phyloP scores from a whole-genome alignment of 2,329 filamentous ascomycete species.

The Aspergillus fischeri region DNA sequence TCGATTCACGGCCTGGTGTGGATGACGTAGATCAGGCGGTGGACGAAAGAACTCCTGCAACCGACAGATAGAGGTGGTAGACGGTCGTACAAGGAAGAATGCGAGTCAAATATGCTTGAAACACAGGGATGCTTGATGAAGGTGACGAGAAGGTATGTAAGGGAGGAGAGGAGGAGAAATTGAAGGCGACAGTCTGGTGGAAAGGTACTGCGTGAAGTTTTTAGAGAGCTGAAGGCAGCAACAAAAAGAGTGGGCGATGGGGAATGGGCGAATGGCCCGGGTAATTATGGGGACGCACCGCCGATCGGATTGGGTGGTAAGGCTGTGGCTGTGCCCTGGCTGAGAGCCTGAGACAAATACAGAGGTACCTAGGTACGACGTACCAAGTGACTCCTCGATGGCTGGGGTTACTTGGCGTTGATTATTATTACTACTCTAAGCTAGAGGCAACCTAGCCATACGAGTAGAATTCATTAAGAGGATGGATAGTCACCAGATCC shows the following conservation, averaged over 20 bases:
- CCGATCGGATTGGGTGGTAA: conserved; percentile 8
- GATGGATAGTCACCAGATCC: neutral
- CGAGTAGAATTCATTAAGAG: neutral
- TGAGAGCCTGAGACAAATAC: neutral
- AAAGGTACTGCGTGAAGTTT: neutral
- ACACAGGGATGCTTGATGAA: neutral
- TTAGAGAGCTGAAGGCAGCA: conserved; percentile 16
- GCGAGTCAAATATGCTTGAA: neutral
- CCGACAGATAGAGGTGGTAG: neutral
- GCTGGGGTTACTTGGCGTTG: conserved; percentile 10
- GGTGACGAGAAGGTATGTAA: conserved; percentile 4
- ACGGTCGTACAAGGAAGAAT: neutral
- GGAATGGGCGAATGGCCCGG: conserved; percentile 9
- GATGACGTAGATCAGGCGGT: neutral
- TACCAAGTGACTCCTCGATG: neutral
- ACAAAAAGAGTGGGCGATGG: conserved; percentile 17
- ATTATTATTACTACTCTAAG: neutral
- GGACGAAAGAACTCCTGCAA: neutral
- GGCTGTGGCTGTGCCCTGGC: conserved; percentile 6
- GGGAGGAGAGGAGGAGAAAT: conserved; percentile 4
- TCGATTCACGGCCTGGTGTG: neutral
- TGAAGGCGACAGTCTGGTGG: conserved; percentile 8
- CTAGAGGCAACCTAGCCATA: no score
- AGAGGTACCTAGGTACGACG: no score
- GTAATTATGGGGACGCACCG: conserved; percentile 7